A percentile compares a stretch with the other conserved stretches of the same genome.
Evolutionary conservation across 2,329 filamentous ascomycete genomes (phyloP).

Genomic region (Plectosphaerella cucumerina): DNA sequence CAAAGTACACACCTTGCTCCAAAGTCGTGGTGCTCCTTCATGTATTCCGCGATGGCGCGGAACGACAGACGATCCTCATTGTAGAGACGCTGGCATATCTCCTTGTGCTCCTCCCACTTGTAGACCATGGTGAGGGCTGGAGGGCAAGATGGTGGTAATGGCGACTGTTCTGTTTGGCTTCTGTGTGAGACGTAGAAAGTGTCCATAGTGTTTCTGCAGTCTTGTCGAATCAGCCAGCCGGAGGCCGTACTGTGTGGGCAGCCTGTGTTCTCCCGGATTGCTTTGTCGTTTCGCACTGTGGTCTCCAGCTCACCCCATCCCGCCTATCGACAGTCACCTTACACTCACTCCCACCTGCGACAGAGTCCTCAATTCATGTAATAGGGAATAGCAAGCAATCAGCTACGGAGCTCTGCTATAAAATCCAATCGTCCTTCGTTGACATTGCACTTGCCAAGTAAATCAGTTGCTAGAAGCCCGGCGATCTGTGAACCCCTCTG

Average conservation of each 20-base stretch:
- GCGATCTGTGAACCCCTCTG: not conserved
- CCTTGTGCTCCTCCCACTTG: conserved; percentile 39
- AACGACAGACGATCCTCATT: conserved; percentile 70
- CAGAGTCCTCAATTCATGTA: no score
- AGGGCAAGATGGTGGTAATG: not conserved
- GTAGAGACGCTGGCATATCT: conserved; percentile 57
- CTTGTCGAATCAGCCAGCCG: conserved; percentile 12
- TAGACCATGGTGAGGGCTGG: conserved; percentile 34
- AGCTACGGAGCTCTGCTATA: no score
- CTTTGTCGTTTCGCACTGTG: no score
- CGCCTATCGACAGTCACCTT: no score
- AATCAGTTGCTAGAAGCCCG: not conserved
- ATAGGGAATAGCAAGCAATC: no score
- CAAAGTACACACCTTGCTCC: conserved; percentile 54
- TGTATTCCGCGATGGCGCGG: conserved; percentile 70
- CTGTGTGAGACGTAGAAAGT: not conserved
- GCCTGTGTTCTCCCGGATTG: no score
- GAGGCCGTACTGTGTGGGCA: conserved; percentile 4
- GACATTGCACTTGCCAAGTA: no score
- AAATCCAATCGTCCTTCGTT: no score
- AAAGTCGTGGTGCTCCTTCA: conserved; percentile 62
- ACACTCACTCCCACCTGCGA: no score
- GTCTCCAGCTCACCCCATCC: no score
- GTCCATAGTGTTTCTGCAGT: conserved; percentile 4
- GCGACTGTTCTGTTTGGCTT: not conserved